A percentile compares a stretch with the other conserved stretches of the same genome.
phyloP scores from a whole-genome alignment of 2,329 filamentous ascomycete species.

The Xylaria sp. region DNA sequence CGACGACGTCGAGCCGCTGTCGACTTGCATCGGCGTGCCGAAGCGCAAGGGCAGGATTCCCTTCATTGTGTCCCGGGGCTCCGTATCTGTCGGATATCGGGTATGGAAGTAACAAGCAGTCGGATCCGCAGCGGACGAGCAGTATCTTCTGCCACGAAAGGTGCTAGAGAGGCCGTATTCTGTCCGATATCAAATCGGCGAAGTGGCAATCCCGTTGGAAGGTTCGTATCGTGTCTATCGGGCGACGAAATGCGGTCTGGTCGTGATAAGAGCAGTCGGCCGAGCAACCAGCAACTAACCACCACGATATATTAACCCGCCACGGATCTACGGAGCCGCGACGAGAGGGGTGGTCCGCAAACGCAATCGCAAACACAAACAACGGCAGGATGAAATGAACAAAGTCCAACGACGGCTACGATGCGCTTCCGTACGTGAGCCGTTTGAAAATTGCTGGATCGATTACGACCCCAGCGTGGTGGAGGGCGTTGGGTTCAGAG shows the following conservation, averaged over 20 bases:
- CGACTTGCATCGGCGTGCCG: constrained; percentile 17
- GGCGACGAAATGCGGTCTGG: background rate
- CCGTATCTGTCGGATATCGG: background rate
- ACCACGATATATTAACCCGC: too few relatives aligned
- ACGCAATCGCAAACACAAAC: background rate
- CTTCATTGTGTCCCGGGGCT: constrained; percentile 8
- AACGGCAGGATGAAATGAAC: too few relatives aligned
- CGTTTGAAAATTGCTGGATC: background rate
- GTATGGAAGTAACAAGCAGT: too few relatives aligned
- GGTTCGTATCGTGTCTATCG: background rate
- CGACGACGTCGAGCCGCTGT: background rate
- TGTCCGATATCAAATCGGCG: too few relatives aligned
- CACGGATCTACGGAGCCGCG: too few relatives aligned
- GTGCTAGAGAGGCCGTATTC: too few relatives aligned
- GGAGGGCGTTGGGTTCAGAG: background rate
- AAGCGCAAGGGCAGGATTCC: constrained; percentile 3
- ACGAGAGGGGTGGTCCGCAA: background rate
- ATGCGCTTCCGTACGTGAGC: background rate
- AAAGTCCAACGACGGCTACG: background rate
- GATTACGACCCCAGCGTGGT: too few relatives aligned
- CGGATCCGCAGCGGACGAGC: too few relatives aligned
- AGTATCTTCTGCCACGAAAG: too few relatives aligned
- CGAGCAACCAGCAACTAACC: constrained; percentile 18
- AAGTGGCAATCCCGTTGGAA: too few relatives aligned
- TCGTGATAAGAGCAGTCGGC: constrained; percentile 24